These are phyloP conservation scores for Populus alba DNA, from an alignment of 345 rosid genomes.

Conservation along the genomic window DNA sequence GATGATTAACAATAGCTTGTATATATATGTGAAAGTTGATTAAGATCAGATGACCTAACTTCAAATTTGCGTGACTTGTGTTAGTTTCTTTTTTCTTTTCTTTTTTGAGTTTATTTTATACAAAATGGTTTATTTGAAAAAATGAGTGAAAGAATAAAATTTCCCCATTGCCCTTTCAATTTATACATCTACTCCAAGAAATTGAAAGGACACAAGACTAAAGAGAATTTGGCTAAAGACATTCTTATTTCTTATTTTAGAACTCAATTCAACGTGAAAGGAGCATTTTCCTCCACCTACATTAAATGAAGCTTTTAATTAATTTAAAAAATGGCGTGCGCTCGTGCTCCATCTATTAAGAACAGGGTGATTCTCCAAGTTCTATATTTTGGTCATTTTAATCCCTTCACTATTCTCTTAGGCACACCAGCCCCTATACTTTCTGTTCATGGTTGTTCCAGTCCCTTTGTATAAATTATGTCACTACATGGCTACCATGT, in stretches of 20 bases:
- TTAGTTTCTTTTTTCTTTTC: neutral
- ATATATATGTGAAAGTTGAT: constrained; percentile 5
- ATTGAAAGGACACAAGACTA: neutral
- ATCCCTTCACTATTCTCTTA: neutral
- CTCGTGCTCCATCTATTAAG: neutral
- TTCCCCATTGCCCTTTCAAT: neutral
- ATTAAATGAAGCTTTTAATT: neutral
- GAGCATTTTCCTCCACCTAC: neutral
- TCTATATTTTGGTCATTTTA: neutral
- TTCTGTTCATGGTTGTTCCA: neutral
- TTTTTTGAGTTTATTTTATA: neutral
- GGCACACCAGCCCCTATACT: neutral
- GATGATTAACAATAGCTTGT: constrained; percentile 1
- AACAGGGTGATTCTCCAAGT: neutral
- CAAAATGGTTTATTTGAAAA: neutral
- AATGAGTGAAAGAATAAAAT: neutral
- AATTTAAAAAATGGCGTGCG: neutral
- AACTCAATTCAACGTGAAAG: neutral
- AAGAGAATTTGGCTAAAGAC: neutral
- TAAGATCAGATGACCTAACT: constrained; percentile 46
- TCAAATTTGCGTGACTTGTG: constrained; percentile 8
- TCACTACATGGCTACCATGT: neutral
- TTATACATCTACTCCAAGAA: neutral
- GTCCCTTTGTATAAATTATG: neutral
- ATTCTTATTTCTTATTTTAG: neutral